Evolutionary conservation across 768 basidiomycete species (phyloP).

Genomic region (Psilocybe subaeruginosa): DNA sequence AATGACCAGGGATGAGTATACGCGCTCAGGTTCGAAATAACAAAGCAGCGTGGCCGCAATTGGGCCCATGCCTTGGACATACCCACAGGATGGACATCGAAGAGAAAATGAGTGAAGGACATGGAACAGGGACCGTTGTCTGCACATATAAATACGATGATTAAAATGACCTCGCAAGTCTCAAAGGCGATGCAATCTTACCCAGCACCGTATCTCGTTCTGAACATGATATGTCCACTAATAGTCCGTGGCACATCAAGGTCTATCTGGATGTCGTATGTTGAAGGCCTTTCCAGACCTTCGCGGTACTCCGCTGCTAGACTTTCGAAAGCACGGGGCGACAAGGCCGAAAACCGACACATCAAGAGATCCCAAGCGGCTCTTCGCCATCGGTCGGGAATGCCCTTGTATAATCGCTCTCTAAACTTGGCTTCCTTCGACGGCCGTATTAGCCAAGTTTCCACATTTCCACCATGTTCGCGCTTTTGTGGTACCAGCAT

Average conservation of each 20-base stretch:
- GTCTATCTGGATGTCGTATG: slow-evolving; percentile 96
- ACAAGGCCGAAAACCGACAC: slow-evolving; percentile 50
- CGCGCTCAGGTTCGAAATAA: slow-evolving; percentile 90
- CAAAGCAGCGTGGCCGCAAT: slow-evolving; percentile 93
- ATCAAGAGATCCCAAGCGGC: slow-evolving; percentile 92
- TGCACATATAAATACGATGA: slow-evolving; percentile 28
- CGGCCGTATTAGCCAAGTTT: slow-evolving; percentile 69
- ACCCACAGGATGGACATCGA: slow-evolving; percentile 84
- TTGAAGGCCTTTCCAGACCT: slow-evolving; percentile 77
- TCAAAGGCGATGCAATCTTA: slow-evolving; percentile 40
- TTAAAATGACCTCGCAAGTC: not conserved
- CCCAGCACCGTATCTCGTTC: slow-evolving; percentile 96
- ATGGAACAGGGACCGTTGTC: slow-evolving; percentile 94
- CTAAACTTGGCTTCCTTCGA: slow-evolving; percentile 72
- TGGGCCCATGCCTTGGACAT: slow-evolving; percentile 99
- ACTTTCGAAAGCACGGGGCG: slow-evolving; percentile 44
- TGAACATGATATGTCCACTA: slow-evolving; percentile 91
- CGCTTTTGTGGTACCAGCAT: slow-evolving; percentile 78
- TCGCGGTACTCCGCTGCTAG: slow-evolving; percentile 59
- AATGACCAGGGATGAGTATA: slow-evolving; percentile 83
- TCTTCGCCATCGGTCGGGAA: slow-evolving; percentile 94
- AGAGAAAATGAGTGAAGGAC: slow-evolving; percentile 92
- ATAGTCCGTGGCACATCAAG: slow-evolving; percentile 97
- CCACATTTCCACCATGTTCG: slow-evolving; percentile 78
- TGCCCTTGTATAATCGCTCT: slow-evolving; percentile 87